Evolutionary conservation across 2,329 filamentous ascomycete species (phyloP), one percentile per base, ranked within the genome.

Genomic region (Cryphonectria naterciae): DNA sequence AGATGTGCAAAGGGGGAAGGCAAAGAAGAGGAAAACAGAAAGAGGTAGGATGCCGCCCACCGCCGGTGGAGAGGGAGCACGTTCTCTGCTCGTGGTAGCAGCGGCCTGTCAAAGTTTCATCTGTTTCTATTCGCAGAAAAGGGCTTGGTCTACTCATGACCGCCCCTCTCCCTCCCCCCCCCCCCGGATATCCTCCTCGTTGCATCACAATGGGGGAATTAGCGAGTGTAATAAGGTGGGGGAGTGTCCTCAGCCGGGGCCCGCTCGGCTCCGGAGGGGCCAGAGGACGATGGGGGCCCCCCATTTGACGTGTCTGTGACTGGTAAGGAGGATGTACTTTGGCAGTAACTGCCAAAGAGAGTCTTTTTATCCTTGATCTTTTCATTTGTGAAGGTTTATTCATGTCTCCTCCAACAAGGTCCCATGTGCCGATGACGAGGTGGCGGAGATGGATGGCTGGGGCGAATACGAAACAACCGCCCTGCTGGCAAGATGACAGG

Each of bases 81-180:
- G 37, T 39, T 17, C n/a, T 11, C 8, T 52, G n/a, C 25, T 19
- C n/a, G 32, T 37, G 32, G 56, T 28, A 22, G 19, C 58, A 19
- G 58, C 58, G 32, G 32, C 32, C 58, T 19, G 58, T 61, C 32
- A 39, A 39, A 39, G 58, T 61, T 61, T 61, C 58, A 61, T 61
- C 32, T 61, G 58, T 17, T 61, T 61, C 58, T 61, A 61, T 61
- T 61, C 58, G 19, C 58, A 39, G 58, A 32, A 3, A 10, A 25
- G 56, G 56, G 25, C 56, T 37, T 17, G 56, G 13, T 32, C 54
- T 28, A 19, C 54, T 17, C 32, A 32, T 60, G 56, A 17, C 56
- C 28, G 37, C 19, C 10, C 32, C 32, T 4, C 28, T 3, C 3
- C 32, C 32, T n/a, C n/a, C 32, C 32, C 32, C 32, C 2, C 32